These are phyloP conservation scores for Populus ilicifolia DNA, from an alignment of 345 rosid species.

Conservation along the genomic window DNA sequence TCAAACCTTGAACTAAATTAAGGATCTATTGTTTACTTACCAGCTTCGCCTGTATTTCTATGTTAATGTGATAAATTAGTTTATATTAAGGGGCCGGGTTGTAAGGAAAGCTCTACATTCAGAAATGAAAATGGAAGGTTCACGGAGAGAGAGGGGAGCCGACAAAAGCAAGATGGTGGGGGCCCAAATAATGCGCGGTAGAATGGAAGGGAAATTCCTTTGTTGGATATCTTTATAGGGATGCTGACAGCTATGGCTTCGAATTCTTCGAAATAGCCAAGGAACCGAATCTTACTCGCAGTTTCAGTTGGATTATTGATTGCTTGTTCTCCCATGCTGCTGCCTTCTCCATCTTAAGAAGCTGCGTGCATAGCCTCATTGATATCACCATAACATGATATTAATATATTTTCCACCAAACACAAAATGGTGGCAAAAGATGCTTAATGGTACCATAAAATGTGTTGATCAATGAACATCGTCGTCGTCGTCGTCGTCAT, in stretches of 20 bases:
- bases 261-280: constrained; percentile 17
- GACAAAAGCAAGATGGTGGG: constrained; percentile 35
- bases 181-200: constrained; percentile 42
- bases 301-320: not conserved
- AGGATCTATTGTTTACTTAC: not conserved
- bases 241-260: constrained; percentile 6
- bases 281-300: constrained; percentile 24
- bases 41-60: not conserved
- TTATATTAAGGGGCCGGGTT: not conserved
- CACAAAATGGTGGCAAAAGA: not conserved
- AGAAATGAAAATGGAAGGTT: not conserved
- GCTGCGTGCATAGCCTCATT: not conserved
- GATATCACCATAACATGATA: not conserved
- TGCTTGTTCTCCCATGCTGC: not conserved
- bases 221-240: not conserved
- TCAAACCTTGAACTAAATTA: not conserved
- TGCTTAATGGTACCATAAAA: not conserved
- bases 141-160: constrained; percentile 12
- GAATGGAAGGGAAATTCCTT: constrained; percentile 23
- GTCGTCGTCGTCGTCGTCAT: not conserved
- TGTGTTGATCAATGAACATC: not conserved
- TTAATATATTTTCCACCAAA: not conserved
- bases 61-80: too few relatives aligned
- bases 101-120: not conserved
- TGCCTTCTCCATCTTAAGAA: not conserved